Evolutionary conservation across 192 early-diverging fungal species (phyloP), one percentile per base, ranked within the genome.

Genomic region (Umbelopsis sp.): DNA sequence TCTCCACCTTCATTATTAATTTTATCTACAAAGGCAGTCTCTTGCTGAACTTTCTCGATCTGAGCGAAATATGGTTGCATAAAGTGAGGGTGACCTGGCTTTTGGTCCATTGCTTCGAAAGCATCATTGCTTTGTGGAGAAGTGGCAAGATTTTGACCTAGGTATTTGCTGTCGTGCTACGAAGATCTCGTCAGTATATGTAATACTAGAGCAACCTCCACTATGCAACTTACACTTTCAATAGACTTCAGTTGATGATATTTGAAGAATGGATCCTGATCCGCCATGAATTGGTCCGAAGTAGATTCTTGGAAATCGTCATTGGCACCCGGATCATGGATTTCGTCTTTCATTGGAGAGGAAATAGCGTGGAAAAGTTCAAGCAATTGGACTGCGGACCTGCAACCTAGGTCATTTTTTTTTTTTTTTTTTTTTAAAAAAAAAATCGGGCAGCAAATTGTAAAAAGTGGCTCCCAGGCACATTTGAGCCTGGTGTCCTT

Each of bases 211-310:
- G 38, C 38, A 41, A 4, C 8, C 4, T 3, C 0, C 12, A 6
- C 12, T 41, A 0, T 41, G 12, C 38, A 11, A 11, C 71, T 54
- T 69, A 77, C 76, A 38, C 65, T 77, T 26, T 72, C 66, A 56
- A 77, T 77, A 16, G 71, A 54, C n/a, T 72, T 71, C 26, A 59
- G 52, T 4, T 77, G 76, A 34, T 77, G 76, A 49, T 77, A 77
- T 31, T 77, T 73, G 71, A 77, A 72, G 36, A 69, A 77, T 6
- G 76, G 76, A 44, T 71, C 53, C 38, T 70, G 68, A 32, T 75
- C 74, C 11, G 31, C 7, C 26, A 34, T 20, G 5, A 16, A 20
- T 26, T 62, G 56, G 0, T 62, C 56, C 17, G 56, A 34, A 17
- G 56, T 17, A 34, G 56, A n/a, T 20, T 34, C 12, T 20, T 36